Evolutionary conservation across 2,329 filamentous ascomycete genomes (phyloP).

Genomic region (Ophiostoma novo-ulmi): DNA sequence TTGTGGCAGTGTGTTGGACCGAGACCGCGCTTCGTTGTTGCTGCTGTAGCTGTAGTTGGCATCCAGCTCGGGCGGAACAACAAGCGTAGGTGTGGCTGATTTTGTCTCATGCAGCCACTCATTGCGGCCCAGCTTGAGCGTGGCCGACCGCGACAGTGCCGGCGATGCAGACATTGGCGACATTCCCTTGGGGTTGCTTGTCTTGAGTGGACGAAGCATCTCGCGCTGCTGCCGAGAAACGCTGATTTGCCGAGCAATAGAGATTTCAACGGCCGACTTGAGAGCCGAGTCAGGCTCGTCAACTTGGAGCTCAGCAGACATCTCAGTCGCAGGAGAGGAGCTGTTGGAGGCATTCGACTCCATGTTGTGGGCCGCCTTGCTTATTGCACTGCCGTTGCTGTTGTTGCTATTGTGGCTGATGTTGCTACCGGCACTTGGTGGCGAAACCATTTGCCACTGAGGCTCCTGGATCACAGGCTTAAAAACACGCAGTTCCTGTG

Average conservation of each 20-base stretch:
- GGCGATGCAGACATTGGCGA: constrained; percentile 13
- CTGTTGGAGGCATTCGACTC: not conserved
- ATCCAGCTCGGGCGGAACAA: constrained; percentile 35
- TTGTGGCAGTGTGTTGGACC: not conserved
- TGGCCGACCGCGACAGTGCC: constrained; percentile 22
- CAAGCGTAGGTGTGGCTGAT: constrained; percentile 44
- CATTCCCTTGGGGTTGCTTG: constrained; percentile 28
- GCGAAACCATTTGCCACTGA: constrained; percentile 46
- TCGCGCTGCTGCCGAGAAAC: constrained; percentile 58
- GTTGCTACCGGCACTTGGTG: constrained; percentile 34
- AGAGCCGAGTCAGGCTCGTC: constrained; percentile 43
- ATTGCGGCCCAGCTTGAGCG: constrained; percentile 31
- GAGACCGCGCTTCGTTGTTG: not conserved
- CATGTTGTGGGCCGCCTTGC: constrained; percentile 9
- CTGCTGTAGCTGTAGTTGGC: constrained; percentile 13
- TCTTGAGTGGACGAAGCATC: constrained; percentile 51
- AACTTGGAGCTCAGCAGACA: constrained; percentile 35
- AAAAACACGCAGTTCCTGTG: constrained; percentile 30
- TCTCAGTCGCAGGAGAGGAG: constrained; percentile 31
- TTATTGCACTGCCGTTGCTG: constrained; percentile 20
- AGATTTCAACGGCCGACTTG: constrained; percentile 57
- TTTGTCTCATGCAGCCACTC: constrained; percentile 39
- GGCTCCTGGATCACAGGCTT: constrained; percentile 40
- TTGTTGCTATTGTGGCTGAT: constrained; percentile 22
- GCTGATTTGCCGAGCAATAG: constrained; percentile 64